These are phyloP conservation scores for Pichia sp. DNA, from an alignment of 1,139 yeast species.

Conservation along the genomic window DNA sequence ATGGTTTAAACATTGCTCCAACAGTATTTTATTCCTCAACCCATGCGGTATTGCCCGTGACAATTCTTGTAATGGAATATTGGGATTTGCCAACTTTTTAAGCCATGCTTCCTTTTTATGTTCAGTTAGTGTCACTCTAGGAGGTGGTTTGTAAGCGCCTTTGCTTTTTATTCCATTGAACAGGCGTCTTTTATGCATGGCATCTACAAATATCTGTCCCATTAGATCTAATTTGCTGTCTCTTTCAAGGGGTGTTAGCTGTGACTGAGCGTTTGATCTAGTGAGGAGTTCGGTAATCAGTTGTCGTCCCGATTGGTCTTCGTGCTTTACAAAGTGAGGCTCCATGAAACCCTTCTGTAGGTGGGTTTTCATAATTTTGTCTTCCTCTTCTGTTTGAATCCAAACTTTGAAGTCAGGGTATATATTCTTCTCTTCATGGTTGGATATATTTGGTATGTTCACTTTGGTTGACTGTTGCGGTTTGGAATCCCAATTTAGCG, in stretches of 20 bases:
- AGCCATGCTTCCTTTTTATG: conserved; percentile 84
- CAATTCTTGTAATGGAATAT: conserved; percentile 60
- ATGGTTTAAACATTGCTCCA: conserved; percentile 67
- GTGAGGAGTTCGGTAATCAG: conserved; percentile 37
- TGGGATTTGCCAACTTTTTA: conserved; percentile 65
- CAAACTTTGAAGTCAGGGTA: conserved; percentile 83
- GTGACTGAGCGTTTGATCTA: conserved; percentile 1
- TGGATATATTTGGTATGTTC: background rate
- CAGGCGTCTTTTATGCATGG: conserved; percentile 61
- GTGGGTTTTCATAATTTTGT: conserved; percentile 43
- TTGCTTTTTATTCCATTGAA: conserved; percentile 56
- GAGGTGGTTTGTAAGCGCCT: conserved; percentile 69
- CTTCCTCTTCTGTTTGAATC: conserved; percentile 60
- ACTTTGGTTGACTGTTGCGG: conserved; percentile 3
- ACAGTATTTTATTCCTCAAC: conserved; percentile 61
- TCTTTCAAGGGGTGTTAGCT: background rate
- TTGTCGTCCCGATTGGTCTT: conserved; percentile 52
- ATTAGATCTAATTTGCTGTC: conserved; percentile 22
- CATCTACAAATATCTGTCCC: conserved; percentile 53
- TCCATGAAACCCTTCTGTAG: conserved; percentile 59
- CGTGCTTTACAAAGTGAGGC: conserved; percentile 53
- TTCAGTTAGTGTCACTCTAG: conserved; percentile 84
- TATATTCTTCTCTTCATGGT: conserved; percentile 21
- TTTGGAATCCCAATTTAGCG: conserved; percentile 28
- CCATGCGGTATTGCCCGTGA: conserved; percentile 91